These are phyloP conservation scores for Umbelopsis ramanniana DNA, from an alignment of 192 early-diverging fungal genomes.

Conservation along the genomic window DNA sequence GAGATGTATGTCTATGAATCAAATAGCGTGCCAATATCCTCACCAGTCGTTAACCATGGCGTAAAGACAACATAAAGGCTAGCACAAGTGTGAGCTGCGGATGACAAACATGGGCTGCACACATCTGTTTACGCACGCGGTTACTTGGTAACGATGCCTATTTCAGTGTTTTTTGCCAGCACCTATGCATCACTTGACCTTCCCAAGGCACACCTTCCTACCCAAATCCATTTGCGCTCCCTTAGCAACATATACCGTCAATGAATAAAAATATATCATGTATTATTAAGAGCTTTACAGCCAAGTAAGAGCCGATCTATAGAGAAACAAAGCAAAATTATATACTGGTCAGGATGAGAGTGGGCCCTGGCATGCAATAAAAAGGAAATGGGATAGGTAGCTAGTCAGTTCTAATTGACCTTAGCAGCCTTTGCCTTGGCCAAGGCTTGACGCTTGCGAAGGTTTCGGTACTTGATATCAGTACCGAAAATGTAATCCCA, in stretches of 20 bases:
- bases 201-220: no score
- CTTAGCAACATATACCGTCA: background rate
- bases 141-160: no score
- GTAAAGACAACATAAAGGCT: no score
- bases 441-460: slow-evolving; percentile 49
- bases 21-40: no score
- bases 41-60: no score
- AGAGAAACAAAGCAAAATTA: slow-evolving; percentile 3
- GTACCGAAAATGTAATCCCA: slow-evolving; percentile 92
- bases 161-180: no score
- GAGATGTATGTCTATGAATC: no score
- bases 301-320: slow-evolving; percentile 10
- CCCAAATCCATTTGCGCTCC: no score
- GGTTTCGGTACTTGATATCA: slow-evolving; percentile 75
- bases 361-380: background rate
- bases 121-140: no score
- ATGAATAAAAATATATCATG: background rate
- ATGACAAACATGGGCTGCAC: no score
- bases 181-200: no score
- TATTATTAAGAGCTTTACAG: slow-evolving; percentile 9
- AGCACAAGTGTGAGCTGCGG: no score
- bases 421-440: slow-evolving; percentile 29
- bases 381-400: background rate
- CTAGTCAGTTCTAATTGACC: slow-evolving; percentile 1
- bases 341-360: slow-evolving; percentile 2